Evolutionary conservation across 169 alveolate species (phyloP).

Genomic region (Babesia caballi): DNA sequence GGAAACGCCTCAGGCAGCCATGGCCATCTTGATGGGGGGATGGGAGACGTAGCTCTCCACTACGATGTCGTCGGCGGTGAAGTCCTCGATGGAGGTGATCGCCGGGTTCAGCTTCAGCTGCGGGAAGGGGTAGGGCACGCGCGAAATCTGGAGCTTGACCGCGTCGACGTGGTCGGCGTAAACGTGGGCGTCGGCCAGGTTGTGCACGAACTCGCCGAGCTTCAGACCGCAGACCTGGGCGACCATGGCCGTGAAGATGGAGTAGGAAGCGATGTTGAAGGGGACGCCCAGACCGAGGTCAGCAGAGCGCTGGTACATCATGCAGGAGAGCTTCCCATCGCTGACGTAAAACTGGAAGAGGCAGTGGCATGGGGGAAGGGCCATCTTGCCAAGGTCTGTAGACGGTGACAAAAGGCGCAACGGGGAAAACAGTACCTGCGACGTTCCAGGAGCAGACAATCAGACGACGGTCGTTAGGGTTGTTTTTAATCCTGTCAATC

Average conservation of each 20-base stretch:
- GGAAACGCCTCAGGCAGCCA: conserved; percentile 88
- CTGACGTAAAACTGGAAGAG: conserved; percentile 92
- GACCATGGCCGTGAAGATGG: conserved; percentile 93
- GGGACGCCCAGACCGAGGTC: conserved; percentile 99
- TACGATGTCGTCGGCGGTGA: conserved; percentile 85
- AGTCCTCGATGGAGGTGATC: conserved; percentile 84
- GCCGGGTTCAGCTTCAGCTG: conserved; percentile 85
- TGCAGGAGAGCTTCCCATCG: conserved; percentile 89
- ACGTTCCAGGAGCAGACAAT: conserved; percentile 96
- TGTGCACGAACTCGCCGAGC: conserved; percentile 92
- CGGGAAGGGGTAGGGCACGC: conserved; percentile 97
- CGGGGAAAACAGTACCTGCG: conserved; percentile 56
- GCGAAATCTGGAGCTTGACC: conserved; percentile 84
- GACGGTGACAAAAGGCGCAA: background rate
- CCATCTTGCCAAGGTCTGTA: conserved; percentile 90
- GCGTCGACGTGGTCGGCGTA: conserved; percentile 92
- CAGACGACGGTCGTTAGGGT: conserved; percentile 92
- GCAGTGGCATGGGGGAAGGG: conserved; percentile 98
- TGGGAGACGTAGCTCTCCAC: conserved; percentile 88
- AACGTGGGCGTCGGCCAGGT: conserved; percentile 95
- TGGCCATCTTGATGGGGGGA: conserved; percentile 86
- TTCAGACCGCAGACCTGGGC: conserved; percentile 90
- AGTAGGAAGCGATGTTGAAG: conserved; percentile 95
- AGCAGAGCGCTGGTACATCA: conserved; percentile 95
- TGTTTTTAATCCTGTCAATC: conserved; percentile 84